Evolutionary conservation across 2,329 filamentous ascomycete genomes (phyloP).

Genomic region (Fonsecaea pugnacius): DNA sequence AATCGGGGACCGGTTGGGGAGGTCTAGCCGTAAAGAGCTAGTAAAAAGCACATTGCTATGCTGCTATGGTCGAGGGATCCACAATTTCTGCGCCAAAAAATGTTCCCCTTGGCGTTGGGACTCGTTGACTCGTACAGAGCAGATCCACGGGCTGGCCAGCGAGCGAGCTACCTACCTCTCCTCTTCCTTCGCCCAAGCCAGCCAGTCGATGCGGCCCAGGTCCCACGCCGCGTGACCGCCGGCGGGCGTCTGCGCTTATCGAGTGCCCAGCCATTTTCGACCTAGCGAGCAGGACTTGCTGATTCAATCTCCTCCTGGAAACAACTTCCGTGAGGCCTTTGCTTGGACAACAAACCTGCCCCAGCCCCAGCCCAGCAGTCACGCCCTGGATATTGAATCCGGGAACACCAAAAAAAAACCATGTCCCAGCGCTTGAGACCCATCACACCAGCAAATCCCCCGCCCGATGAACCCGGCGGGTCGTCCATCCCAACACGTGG

Average conservation of each 20-base stretch:
- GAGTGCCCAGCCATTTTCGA: background rate
- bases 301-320: slow-evolving; percentile 4
- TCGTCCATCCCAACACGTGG: slow-evolving; percentile 4
- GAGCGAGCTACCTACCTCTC: background rate
- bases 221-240: background rate
- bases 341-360: background rate
- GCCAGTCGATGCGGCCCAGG: background rate
- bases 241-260: background rate
- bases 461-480: slow-evolving; percentile 4
- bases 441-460: background rate
- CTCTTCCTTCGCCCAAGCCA: background rate
- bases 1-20: background rate
- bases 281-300: background rate
- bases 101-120: background rate
- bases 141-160: background rate
- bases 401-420: background rate
- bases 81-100: background rate
- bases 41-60: background rate
- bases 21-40: background rate
- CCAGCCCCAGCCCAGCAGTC: background rate
- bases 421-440: slow-evolving; percentile 15
- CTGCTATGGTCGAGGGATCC: background rate
- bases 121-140: background rate
- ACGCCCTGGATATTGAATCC: background rate
- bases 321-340: slow-evolving; percentile 3